Evolutionary conservation across 139 green algal species (phyloP).

Genomic region (Pseudopediastrum boryanum): DNA sequence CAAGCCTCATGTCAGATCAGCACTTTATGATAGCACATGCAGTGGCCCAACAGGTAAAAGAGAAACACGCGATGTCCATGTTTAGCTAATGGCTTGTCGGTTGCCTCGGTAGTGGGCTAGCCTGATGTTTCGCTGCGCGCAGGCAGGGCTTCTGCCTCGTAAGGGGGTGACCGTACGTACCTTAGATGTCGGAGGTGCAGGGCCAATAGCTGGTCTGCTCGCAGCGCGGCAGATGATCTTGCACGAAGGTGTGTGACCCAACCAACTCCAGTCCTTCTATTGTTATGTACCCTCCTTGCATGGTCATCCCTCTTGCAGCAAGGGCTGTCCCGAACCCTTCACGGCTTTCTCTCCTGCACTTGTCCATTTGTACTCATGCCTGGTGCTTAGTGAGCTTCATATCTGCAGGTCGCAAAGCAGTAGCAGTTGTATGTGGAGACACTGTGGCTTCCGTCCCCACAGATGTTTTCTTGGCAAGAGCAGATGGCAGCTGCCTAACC

Average conservation of each 20-base stretch:
- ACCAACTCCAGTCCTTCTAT: neutral
- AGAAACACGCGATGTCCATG: too few species aligned
- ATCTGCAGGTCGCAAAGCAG: conserved; percentile 5
- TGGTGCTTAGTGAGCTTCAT: too few species aligned
- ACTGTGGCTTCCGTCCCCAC: conserved; percentile 15
- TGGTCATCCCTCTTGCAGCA: too few species aligned
- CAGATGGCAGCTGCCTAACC: conserved; percentile 27
- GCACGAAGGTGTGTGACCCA: neutral
- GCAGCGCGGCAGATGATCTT: conserved; percentile 1
- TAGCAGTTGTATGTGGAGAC: conserved; percentile 21
- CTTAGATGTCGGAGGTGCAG: conserved; percentile 32
- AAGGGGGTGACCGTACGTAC: conserved; percentile 22
- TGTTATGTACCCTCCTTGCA: too few species aligned
- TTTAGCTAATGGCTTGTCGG: too few species aligned
- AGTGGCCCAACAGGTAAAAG: conserved; percentile 17
- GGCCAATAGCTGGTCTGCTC: conserved; percentile 5
- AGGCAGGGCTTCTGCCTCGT: conserved; percentile 4
- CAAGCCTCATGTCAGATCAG: conserved; percentile 28
- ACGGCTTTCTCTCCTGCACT: too few species aligned
- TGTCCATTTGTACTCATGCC: too few species aligned
- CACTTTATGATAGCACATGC: conserved; percentile 40
- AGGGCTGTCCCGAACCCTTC: too few species aligned
- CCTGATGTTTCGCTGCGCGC: neutral
- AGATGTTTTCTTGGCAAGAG: conserved; percentile 15
- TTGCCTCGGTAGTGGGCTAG: too few species aligned